A percentile compares a stretch with the other conserved stretches of the same genome.
phyloP scores from a whole-genome alignment of 768 basidiomycete species.

The Boletus rufocinnamomeus region DNA sequence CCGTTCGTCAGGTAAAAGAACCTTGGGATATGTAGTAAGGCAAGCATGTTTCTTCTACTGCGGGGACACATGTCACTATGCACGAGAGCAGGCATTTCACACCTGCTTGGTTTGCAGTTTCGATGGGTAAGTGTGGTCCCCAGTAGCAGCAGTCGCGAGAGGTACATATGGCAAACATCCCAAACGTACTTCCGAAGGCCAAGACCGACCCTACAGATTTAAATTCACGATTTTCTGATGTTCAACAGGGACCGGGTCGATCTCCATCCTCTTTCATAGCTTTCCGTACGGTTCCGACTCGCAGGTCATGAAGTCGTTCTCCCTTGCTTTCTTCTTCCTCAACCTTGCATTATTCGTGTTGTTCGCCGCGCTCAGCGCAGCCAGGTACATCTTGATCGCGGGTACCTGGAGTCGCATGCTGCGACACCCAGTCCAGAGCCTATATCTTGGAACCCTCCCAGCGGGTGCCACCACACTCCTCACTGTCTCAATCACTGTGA shows the following conservation, averaged over 20 bases:
- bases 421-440: conserved; percentile 50
- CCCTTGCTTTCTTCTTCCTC: conserved; percentile 58
- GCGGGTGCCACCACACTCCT: conserved; percentile 66
- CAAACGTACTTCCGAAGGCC: background rate
- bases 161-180: background rate
- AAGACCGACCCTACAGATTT: background rate
- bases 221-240: background rate
- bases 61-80: background rate
- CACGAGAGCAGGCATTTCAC: conserved; percentile 46
- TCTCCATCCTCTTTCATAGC: conserved; percentile 55
- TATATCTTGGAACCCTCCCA: conserved; percentile 51
- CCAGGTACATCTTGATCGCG: conserved; percentile 57
- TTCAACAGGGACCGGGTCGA: conserved; percentile 46
- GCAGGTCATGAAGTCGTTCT: conserved; percentile 41
- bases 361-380: conserved; percentile 46
- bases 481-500: conserved; percentile 46
- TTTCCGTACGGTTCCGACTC: conserved; percentile 57
- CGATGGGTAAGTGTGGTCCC: conserved; percentile 46
- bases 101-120: conserved; percentile 56
- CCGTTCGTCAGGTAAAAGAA: conserved; percentile 24
- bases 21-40: conserved; percentile 40
- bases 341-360: conserved; percentile 56
- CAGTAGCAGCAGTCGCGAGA: background rate
- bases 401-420: conserved; percentile 50
- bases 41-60: conserved; percentile 9